Evolutionary conservation across 1,284 basidiomycete genomes (phyloP).

Genomic region (Ganoderma sinense): DNA sequence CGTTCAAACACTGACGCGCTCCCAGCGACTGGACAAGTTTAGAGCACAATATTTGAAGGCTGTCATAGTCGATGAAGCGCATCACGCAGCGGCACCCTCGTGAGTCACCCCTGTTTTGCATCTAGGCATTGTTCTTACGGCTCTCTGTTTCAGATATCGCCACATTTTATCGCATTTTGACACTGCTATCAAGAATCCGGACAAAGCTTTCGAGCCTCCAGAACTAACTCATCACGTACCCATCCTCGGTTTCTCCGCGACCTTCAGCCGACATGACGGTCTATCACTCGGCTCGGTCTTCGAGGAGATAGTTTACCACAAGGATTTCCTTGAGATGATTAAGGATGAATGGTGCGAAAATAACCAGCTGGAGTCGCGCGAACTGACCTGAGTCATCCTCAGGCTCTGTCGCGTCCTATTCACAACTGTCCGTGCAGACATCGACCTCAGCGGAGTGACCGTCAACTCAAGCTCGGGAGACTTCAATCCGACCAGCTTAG

Average conservation of each 20-base stretch:
- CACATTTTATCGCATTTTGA: constrained; percentile 83
- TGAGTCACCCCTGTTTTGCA: constrained; percentile 45
- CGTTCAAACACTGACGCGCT: constrained; percentile 85
- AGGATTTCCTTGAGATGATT: constrained; percentile 94
- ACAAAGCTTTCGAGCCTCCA: constrained; percentile 45
- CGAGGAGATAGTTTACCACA: constrained; percentile 92
- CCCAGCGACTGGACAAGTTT: constrained; percentile 82
- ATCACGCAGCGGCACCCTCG: constrained; percentile 94
- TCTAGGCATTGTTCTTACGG: constrained; percentile 4
- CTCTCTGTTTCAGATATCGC: constrained; percentile 64
- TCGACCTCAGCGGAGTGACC: constrained; percentile 74
- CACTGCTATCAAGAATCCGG: constrained; percentile 61
- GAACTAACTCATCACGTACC: constrained; percentile 66
- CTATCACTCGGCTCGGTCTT: constrained; percentile 90
- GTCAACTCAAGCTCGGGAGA: constrained; percentile 77
- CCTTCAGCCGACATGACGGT: constrained; percentile 93
- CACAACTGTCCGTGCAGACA: constrained; percentile 79
- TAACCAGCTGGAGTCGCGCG: neutral
- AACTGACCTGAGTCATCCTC: constrained; percentile 2
- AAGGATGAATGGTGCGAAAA: constrained; percentile 81
- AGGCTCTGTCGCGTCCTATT: constrained; percentile 90
- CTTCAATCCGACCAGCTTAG: constrained; percentile 80
- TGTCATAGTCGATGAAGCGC: constrained; percentile 93
- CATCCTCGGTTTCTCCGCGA: constrained; percentile 95
- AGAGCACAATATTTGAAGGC: constrained; percentile 77